Conservation (phyloP, 2,329 filamentous ascomycete species). For the Domatiomyces catenatus region DNA sequence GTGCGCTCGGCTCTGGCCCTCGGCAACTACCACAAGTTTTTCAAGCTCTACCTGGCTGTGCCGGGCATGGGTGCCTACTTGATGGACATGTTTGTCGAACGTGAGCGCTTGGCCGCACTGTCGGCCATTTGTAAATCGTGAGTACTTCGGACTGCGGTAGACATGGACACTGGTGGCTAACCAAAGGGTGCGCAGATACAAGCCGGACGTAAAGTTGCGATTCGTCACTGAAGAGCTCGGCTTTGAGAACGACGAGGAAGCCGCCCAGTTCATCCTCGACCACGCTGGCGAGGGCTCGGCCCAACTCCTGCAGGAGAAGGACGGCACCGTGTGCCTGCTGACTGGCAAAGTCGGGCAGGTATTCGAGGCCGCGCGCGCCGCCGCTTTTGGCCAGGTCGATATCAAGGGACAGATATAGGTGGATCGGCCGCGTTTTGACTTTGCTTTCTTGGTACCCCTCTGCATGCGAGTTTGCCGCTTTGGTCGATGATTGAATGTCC, state of each 20-base stretch:
- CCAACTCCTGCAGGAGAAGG: slow-evolving; percentile 59
- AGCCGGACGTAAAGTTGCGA: slow-evolving; percentile 71
- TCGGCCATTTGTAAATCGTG: slow-evolving; percentile 91
- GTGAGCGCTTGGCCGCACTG: slow-evolving; percentile 80
- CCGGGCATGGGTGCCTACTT: slow-evolving; percentile 96
- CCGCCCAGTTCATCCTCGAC: slow-evolving; percentile 77
- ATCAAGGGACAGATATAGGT: slow-evolving; percentile 79
- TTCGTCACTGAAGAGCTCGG: slow-evolving; percentile 93
- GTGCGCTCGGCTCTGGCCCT: slow-evolving; percentile 83
- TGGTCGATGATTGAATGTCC: not conserved
- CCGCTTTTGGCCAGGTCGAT: slow-evolving; percentile 75
- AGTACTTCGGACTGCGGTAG: slow-evolving; percentile 28
- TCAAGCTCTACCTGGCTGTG: slow-evolving; percentile 84
- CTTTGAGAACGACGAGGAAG: slow-evolving; percentile 84
- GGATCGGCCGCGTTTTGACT: slow-evolving; percentile 1
- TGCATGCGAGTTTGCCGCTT: not conserved
- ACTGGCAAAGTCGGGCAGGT: slow-evolving; percentile 55
- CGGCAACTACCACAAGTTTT: slow-evolving; percentile 96
- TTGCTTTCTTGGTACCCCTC: slow-evolving; percentile 1
- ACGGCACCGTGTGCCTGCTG: slow-evolving; percentile 57
- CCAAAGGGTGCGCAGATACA: slow-evolving; percentile 53
- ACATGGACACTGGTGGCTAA: slow-evolving; percentile 26
- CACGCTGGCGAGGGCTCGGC: slow-evolving; percentile 45
- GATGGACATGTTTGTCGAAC: slow-evolving; percentile 97
- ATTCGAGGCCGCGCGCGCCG: slow-evolving; percentile 58